Conservation (phyloP, 805 yeast genomes). For the Teunomyces barrocoloradensis region DNA sequence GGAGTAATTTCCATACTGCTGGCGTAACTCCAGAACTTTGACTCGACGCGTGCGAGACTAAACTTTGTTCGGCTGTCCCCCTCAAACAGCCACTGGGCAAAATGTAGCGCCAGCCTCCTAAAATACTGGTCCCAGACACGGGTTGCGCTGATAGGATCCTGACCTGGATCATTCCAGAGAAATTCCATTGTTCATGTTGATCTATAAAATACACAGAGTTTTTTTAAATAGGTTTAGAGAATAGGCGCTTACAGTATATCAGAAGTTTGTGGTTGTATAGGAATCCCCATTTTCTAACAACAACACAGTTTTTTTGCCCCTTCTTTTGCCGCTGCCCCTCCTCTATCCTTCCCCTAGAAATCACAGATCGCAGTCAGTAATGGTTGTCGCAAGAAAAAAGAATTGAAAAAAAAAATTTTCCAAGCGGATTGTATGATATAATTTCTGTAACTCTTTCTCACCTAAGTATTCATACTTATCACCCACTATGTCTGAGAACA, state of each 20-base stretch:
- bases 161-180: neutral
- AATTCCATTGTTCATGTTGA: neutral
- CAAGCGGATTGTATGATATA: conserved; percentile 2
- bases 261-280: too few species aligned
- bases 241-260: too few species aligned
- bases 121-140: neutral
- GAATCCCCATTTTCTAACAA: too few species aligned
- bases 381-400: conserved; percentile 3
- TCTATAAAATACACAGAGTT: too few species aligned
- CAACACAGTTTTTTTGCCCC: neutral
- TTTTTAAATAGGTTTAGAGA: too few species aligned
- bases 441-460: conserved; percentile 7
- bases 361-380: neutral
- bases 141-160: neutral
- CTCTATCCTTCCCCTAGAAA: neutral
- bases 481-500: conserved; percentile 16
- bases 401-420: conserved; percentile 5
- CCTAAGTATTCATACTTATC: conserved; percentile 6
- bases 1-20: conserved; percentile 1
- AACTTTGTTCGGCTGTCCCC: neutral
- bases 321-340: neutral
- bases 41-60: neutral
- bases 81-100: too few species aligned
- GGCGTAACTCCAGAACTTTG: conserved; percentile 1
- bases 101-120: too few species aligned